Evolutionary conservation across 768 basidiomycete species (phyloP).

Genomic region (Boletus pseudo-olivaceus): DNA sequence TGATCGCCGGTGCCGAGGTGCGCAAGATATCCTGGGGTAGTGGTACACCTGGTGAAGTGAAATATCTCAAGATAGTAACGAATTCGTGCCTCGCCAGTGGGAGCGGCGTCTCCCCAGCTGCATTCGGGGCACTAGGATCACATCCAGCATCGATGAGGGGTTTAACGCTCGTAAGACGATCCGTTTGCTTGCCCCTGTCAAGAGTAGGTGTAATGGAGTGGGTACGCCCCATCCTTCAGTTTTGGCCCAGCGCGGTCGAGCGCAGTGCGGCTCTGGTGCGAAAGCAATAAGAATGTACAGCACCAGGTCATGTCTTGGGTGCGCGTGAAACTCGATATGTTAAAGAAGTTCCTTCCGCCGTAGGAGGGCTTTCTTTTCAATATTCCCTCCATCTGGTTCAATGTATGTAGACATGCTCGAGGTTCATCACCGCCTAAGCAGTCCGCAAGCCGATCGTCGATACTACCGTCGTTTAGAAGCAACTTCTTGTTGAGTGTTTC

Average conservation of each 20-base stretch:
- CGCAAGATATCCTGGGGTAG: neutral
- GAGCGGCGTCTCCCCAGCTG: neutral
- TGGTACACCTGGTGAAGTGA: neutral
- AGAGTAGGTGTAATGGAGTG: neutral
- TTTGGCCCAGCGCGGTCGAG: neutral
- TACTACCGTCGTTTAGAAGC: neutral
- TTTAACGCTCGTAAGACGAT: neutral
- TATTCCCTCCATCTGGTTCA: neutral
- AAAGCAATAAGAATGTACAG: no score
- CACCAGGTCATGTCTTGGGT: neutral
- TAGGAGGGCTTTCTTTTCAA: neutral
- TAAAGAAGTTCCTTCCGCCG: neutral
- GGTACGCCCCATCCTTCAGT: constrained; percentile 3
- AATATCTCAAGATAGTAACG: neutral
- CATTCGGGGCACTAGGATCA: neutral
- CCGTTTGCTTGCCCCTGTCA: rapidly evolving
- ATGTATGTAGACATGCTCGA: neutral
- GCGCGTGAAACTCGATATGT: neutral
- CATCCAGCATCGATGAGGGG: constrained; percentile 6
- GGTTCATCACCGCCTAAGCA: neutral
- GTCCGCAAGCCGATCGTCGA: neutral
- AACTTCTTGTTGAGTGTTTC: neutral
- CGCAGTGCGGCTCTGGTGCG: neutral
- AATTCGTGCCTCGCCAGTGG: neutral
- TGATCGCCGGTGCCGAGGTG: neutral